Conservation (phyloP, 768 basidiomycete species). For the Podaxis sp. region DNA sequence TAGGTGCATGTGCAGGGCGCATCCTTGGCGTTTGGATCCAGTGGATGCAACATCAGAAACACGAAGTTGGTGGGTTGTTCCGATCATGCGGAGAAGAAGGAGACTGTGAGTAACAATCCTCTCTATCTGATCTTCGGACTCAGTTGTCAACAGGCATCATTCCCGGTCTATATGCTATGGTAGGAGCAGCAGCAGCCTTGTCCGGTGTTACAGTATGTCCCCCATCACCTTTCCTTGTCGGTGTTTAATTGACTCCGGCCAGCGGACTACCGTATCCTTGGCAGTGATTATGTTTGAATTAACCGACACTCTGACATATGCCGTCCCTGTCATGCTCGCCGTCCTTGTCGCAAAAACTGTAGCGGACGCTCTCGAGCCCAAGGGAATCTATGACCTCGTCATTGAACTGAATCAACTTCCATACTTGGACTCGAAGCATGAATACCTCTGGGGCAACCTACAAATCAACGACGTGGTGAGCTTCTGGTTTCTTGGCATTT, state of each 20-base stretch:
- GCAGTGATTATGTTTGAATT: conserved; percentile 97
- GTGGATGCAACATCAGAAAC: conserved; percentile 65
- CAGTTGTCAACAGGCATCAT: conserved; percentile 48
- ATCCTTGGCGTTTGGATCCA: conserved; percentile 83
- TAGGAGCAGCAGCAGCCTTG: conserved; percentile 90
- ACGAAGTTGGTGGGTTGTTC: conserved; percentile 57
- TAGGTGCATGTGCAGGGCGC: conserved; percentile 91
- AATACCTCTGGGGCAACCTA: conserved; percentile 82
- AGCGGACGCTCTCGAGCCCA: conserved; percentile 85
- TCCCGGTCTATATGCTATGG: conserved; percentile 94
- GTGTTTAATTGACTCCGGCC: conserved; percentile 7
- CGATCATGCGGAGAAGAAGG: conserved; percentile 59
- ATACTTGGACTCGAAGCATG: conserved; percentile 88
- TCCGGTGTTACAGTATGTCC: conserved; percentile 88
- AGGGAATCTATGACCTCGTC: conserved; percentile 96
- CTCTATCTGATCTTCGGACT: background rate
- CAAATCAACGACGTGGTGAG: conserved; percentile 80
- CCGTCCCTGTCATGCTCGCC: conserved; percentile 84
- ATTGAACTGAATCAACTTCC: conserved; percentile 92
- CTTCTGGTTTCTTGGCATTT: conserved; percentile 12
- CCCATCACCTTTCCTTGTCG: background rate
- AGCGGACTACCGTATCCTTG: conserved; percentile 89
- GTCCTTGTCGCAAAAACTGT: conserved; percentile 90
- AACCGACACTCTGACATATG: conserved; percentile 90
- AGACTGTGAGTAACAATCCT: conserved; percentile 48